A percentile compares a stretch with the other conserved stretches of the same genome.
Conservation (phyloP, 108 stramenopile genomes). For the Schizochytrium sp. region DNA sequence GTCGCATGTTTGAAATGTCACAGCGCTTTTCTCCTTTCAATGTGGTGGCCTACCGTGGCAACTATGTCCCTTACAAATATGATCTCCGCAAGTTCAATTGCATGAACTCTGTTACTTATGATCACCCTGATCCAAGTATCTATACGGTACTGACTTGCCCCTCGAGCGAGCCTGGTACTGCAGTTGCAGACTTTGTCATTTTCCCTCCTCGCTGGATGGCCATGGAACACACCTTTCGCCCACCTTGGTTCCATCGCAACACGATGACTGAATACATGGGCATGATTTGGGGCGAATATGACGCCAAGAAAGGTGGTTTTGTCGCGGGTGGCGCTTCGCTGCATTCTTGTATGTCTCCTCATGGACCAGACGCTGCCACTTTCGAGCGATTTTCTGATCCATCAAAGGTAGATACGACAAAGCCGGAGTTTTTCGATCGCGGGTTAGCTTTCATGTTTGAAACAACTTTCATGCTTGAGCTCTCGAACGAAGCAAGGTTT, state of each 20-base stretch:
- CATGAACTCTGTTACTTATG: constrained; percentile 88
- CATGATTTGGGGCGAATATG: constrained; percentile 87
- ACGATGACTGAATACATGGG: constrained; percentile 94
- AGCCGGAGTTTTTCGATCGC: constrained; percentile 81
- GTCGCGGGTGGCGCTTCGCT: constrained; percentile 85
- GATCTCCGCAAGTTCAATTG: constrained; percentile 85
- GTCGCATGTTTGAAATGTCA: constrained; percentile 76
- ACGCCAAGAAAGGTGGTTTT: constrained; percentile 86
- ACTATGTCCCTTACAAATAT: constrained; percentile 91
- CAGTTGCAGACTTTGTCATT: constrained; percentile 90
- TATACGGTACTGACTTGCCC: constrained; percentile 89
- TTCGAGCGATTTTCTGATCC: constrained; percentile 78
- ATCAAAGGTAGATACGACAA: constrained; percentile 67
- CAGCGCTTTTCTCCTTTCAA: constrained; percentile 84
- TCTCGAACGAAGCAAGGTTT: constrained; percentile 78
- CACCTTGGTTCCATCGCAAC: constrained; percentile 94
- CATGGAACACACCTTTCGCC: constrained; percentile 88
- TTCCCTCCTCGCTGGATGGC: constrained; percentile 93
- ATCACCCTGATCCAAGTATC: constrained; percentile 93
- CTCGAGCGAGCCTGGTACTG: constrained; percentile 83
- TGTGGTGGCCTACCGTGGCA: constrained; percentile 95
- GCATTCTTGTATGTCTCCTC: constrained; percentile 88
- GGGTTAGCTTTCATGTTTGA: constrained; percentile 98
- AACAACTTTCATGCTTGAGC: constrained; percentile 79
- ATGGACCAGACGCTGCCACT: constrained; percentile 87